Evolutionary conservation across 306 rosid genomes (phyloP), one percentile per base, ranked within the genome.

Genomic region (Dryas octopetala): DNA sequence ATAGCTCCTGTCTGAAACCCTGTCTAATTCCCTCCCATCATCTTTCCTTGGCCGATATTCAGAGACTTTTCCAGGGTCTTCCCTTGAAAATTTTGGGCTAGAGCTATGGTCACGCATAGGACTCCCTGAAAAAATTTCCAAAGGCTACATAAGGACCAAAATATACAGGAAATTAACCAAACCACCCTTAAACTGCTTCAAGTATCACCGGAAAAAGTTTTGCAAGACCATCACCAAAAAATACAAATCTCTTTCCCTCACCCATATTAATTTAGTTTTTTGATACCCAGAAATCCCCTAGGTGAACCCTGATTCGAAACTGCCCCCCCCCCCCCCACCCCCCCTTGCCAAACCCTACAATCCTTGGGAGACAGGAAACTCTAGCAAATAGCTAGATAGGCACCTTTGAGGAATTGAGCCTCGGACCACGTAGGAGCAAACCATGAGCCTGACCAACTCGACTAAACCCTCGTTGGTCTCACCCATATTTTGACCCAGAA

Each of bases 21-120:
- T 89, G 44, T 81, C 89, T 68, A 81, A 72, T 62, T 88, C 93
- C 80, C 83, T 79, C 45, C 75, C 85, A 77, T 88, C 86, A 64
- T 86, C 84, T 75, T 76, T 90, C 86, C 86, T 85, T 62, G 83
- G 73, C 66, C 68, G 87, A 74, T 77, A 71, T 66, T 84, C 91
- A 79, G 85, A 63, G 61, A 74, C 82, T 81, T 78, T 84, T 62
- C 70, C 73, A 52, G 84, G 78, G 68, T 83, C 90, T 55, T 80
- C 91, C 74, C 49, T 83, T 19, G 38, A 62, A 48, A 76, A 53
- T 74, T 86, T 83, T 70, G 95, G 97, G 77, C 92, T 86, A 46
- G 81, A 70, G 80, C 82, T 81, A 51, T 16, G 74, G 43, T 85
- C 88, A 17, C 14, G 85, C 70, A 83, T 79, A 68, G 92, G 97